A percentile compares a stretch with the other conserved stretches of the same genome.
These are phyloP conservation scores for Pirum gemmata DNA, from an alignment of 78 protist genomes.

Conservation along the genomic window DNA sequence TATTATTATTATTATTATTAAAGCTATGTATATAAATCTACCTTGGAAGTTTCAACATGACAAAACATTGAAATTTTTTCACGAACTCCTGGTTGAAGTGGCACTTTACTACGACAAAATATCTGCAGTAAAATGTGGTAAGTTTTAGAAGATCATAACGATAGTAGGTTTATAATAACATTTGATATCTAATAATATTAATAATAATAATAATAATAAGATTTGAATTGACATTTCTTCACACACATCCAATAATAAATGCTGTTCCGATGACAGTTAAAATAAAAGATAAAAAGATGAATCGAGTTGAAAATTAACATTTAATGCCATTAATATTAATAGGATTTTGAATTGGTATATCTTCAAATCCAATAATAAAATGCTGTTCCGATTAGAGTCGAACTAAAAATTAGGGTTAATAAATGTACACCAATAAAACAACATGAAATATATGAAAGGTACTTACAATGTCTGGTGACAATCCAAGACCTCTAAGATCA, in stretches of 20 bases:
- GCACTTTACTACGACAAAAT: slow-evolving; percentile 72
- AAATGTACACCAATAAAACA: background rate
- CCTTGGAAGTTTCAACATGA: no score
- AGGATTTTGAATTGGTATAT: background rate
- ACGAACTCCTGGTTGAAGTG: slow-evolving; percentile 49
- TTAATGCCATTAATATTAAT: background rate
- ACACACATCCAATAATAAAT: no score
- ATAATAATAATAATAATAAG: no score
- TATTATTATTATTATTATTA: no score
- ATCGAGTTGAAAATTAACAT: no score
- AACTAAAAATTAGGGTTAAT: background rate
- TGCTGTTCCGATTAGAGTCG: background rate
- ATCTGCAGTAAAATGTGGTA: slow-evolving; percentile 31
- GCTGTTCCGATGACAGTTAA: no score
- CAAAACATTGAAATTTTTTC: slow-evolving; percentile 80
- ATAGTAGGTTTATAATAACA: background rate
- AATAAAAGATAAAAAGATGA: no score
- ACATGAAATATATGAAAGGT: no score
- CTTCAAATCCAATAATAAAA: background rate
- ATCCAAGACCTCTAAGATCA: slow-evolving; percentile 79
- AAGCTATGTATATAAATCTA: no score
- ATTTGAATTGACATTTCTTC: no score
- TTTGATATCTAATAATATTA: background rate
- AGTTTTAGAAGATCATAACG: background rate
- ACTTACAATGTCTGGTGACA: slow-evolving; percentile 77